Evolutionary conservation across 2,329 filamentous ascomycete genomes (phyloP).

Genomic region (Alternaria ventricosa): DNA sequence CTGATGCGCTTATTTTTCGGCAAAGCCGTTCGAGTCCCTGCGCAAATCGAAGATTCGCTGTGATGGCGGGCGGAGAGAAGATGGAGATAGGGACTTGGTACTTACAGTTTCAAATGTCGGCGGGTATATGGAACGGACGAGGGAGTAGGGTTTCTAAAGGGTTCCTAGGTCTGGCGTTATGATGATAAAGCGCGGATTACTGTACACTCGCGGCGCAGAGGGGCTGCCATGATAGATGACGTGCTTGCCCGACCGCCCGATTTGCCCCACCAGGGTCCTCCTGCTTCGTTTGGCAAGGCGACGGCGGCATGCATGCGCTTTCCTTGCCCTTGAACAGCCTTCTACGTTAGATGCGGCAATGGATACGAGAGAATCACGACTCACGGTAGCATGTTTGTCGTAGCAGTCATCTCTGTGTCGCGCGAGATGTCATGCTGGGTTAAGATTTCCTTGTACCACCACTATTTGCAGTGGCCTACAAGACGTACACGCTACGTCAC

Average conservation of each 20-base stretch:
- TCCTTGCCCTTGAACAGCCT: not conserved
- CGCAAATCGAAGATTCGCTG: conserved; percentile 19
- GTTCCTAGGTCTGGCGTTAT: conserved; percentile 16
- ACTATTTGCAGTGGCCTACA: not conserved
- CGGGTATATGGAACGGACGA: conserved; percentile 21
- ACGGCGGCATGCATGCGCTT: not conserved
- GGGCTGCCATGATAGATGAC: conserved; percentile 27
- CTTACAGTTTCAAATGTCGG: conserved; percentile 33
- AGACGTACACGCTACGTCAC: not conserved
- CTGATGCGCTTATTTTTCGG: conserved; percentile 39
- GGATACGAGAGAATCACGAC: not conserved
- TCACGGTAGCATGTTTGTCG: not conserved
- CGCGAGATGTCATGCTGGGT: not conserved
- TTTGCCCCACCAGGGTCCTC: conserved; percentile 21
- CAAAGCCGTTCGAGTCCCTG: conserved; percentile 36
- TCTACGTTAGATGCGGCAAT: not conserved
- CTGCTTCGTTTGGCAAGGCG: conserved; percentile 11
- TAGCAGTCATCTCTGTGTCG: not conserved
- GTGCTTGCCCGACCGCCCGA: conserved; percentile 29
- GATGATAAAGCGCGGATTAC: conserved; percentile 35
- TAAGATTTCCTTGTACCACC: not conserved
- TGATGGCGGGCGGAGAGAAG: conserved; percentile 8
- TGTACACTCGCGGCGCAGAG: conserved; percentile 18
- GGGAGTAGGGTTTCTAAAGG: conserved; percentile 6
- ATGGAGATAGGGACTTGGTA: conserved; percentile 11